These are phyloP conservation scores for Aethionema arabicum DNA, from an alignment of 345 rosid genomes.

Conservation along the genomic window DNA sequence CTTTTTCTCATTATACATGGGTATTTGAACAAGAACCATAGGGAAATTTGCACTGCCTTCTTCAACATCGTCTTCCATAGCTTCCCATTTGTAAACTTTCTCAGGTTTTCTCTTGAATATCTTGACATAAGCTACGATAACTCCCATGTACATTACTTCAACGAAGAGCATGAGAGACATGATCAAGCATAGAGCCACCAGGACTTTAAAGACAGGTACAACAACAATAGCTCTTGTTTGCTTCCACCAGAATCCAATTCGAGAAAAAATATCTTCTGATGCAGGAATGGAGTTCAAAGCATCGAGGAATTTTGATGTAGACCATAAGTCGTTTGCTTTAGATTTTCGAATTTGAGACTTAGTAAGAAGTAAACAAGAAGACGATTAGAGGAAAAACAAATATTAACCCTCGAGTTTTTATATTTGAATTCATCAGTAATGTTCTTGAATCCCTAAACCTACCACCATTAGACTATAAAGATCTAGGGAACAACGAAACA, in stretches of 20 bases:
- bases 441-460: conserved; percentile 20
- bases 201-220: conserved; percentile 41
- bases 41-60: conserved; percentile 42
- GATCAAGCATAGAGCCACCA: conserved; percentile 40
- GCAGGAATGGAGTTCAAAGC: conserved; percentile 26
- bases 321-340: not conserved
- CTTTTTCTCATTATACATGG: conserved; percentile 58
- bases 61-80: conserved; percentile 47
- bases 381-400: conserved; percentile 8
- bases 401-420: conserved; percentile 8
- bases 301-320: conserved; percentile 18
- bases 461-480: not conserved
- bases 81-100: conserved; percentile 47
- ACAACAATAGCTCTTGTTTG: conserved; percentile 29
- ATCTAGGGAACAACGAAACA: conserved; percentile 3
- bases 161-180: conserved; percentile 55
- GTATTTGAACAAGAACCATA: conserved; percentile 55
- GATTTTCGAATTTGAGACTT: conserved; percentile 33
- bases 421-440: conserved; percentile 10
- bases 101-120: conserved; percentile 43
- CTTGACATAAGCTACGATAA: conserved; percentile 41
- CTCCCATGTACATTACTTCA: conserved; percentile 53
- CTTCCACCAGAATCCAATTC: conserved; percentile 31
- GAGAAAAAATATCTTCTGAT: not conserved
- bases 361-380: conserved; percentile 21